Percentiles rank a stretch among this genome's conserved stretches.
phyloP scores from a whole-genome alignment of 352 stramenopile genomes.

The Globisporangium polare region DNA sequence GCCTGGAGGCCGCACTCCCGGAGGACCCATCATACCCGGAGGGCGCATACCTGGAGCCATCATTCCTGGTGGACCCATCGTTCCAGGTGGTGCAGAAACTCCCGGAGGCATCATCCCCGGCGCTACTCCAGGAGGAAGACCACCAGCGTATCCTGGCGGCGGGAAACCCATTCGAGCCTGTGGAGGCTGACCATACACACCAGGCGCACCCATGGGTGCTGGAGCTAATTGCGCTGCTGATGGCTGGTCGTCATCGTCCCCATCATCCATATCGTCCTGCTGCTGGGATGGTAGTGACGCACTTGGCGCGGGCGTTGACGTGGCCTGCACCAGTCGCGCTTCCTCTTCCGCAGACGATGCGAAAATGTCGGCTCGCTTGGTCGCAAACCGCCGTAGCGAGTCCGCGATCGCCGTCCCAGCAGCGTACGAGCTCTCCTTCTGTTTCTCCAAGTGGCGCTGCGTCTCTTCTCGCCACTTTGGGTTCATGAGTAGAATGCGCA shows the following conservation, averaged over 20 bases:
- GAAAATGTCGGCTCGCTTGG: slow-evolving; percentile 92
- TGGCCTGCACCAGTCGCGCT: slow-evolving; percentile 58
- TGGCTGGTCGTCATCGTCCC: slow-evolving; percentile 28
- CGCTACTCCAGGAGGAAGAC: slow-evolving; percentile 7
- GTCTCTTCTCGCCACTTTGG: slow-evolving; percentile 97
- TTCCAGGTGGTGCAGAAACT: slow-evolving; percentile 18
- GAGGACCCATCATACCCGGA: slow-evolving; percentile 25
- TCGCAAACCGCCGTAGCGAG: slow-evolving; percentile 92
- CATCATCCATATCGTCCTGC: slow-evolving; percentile 41
- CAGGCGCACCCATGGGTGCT: background rate
- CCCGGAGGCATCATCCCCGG: slow-evolving; percentile 23
- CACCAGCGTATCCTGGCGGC: slow-evolving; percentile 10
- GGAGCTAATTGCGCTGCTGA: background rate
- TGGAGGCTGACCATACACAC: slow-evolving; percentile 7
- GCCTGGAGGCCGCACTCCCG: slow-evolving; percentile 26
- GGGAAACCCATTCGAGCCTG: slow-evolving; percentile 4
- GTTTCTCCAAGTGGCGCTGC: slow-evolving; percentile 94
- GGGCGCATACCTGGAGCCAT: slow-evolving; percentile 16
- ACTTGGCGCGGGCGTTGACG: slow-evolving; percentile 5
- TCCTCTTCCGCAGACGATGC: slow-evolving; percentile 86
- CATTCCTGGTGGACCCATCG: slow-evolving; percentile 25
- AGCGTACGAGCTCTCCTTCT: slow-evolving; percentile 95
- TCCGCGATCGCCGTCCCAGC: slow-evolving; percentile 93
- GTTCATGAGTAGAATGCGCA: slow-evolving; percentile 98
- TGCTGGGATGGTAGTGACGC: slow-evolving; percentile 6